These are phyloP conservation scores for Podila minutissima DNA, from an alignment of 192 early-diverging fungal species.

Conservation along the genomic window DNA sequence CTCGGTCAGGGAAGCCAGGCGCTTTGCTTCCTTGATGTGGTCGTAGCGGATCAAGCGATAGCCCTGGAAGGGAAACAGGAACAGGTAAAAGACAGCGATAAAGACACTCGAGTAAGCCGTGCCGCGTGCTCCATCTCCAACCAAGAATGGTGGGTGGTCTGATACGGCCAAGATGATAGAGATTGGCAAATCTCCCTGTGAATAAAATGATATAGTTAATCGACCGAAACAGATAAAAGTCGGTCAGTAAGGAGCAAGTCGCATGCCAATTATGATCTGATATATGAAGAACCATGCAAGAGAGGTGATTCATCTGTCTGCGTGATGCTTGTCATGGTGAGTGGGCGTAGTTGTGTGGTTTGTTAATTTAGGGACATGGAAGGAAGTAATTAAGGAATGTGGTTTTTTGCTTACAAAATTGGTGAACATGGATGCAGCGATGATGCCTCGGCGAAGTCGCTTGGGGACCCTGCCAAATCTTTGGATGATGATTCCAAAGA, in stretches of 20 bases:
- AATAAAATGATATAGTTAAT: background rate
- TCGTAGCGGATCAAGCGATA: conserved; percentile 38
- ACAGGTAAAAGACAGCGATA: conserved; percentile 34
- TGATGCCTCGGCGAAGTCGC: conserved; percentile 31
- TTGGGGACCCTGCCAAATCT: conserved; percentile 31
- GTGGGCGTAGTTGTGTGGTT: no score
- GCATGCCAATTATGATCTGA: no score
- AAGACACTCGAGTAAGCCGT: conserved; percentile 46
- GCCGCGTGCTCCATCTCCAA: conserved; percentile 35
- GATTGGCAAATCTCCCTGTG: conserved; percentile 47
- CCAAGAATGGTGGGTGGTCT: conserved; percentile 47
- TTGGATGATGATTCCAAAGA: conserved; percentile 27
- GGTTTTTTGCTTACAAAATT: conserved; percentile 34
- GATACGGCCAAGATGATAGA: conserved; percentile 43
- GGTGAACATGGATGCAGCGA: conserved; percentile 46
- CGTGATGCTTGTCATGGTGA: no score
- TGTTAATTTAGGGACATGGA: background rate
- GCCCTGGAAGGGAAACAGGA: conserved; percentile 44
- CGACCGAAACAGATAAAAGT: background rate
- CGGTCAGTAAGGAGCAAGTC: background rate
- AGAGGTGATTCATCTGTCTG: no score
- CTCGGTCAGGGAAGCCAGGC: conserved; percentile 7
- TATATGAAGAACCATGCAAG: no score
- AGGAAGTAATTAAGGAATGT: background rate
- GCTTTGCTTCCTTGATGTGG: conserved; percentile 45